These are phyloP conservation scores for Colletotrichum lentis DNA, from an alignment of 2,329 filamentous ascomycete species.

Conservation along the genomic window DNA sequence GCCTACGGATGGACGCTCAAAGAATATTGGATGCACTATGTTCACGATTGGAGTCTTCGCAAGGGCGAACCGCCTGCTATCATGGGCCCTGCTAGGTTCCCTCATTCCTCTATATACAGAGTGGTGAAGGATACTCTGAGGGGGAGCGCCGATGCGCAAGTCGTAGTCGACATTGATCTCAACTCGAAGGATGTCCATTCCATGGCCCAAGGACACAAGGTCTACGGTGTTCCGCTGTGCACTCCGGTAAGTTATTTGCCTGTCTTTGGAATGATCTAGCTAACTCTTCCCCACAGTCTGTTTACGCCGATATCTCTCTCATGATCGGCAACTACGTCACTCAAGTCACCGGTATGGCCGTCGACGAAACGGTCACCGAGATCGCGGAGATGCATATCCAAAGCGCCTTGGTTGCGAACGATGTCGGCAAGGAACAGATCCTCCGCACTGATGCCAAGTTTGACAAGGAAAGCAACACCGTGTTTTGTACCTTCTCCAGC, in stretches of 20 bases:
- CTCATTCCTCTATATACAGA: constrained; percentile 62
- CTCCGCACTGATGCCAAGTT: constrained; percentile 67
- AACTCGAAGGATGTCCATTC: constrained; percentile 68
- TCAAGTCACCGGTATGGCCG: constrained; percentile 66
- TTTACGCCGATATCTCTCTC: constrained; percentile 68
- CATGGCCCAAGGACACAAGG: constrained; percentile 70
- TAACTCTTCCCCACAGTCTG: too few species aligned
- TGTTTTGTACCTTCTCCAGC: constrained; percentile 16
- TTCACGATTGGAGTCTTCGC: constrained; percentile 74
- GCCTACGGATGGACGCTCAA: constrained; percentile 76
- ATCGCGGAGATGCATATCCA: constrained; percentile 72
- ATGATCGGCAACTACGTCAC: constrained; percentile 70
- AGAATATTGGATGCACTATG: constrained; percentile 71
- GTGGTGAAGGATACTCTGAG: constrained; percentile 71
- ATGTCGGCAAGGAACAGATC: constrained; percentile 62
- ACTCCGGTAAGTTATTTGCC: constrained; percentile 66
- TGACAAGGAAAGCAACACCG: constrained; percentile 53
- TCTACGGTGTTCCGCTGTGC: constrained; percentile 72
- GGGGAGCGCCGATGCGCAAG: too few species aligned
- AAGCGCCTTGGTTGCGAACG: constrained; percentile 71
- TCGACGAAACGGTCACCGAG: constrained; percentile 66
- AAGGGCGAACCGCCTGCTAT: too few species aligned
- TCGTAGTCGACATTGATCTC: constrained; percentile 61
- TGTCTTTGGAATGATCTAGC: too few species aligned
- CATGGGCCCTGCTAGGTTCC: too few species aligned